phyloP scores from a whole-genome alignment of 345 rosid species.

The Arabidopsis arenosa region DNA sequence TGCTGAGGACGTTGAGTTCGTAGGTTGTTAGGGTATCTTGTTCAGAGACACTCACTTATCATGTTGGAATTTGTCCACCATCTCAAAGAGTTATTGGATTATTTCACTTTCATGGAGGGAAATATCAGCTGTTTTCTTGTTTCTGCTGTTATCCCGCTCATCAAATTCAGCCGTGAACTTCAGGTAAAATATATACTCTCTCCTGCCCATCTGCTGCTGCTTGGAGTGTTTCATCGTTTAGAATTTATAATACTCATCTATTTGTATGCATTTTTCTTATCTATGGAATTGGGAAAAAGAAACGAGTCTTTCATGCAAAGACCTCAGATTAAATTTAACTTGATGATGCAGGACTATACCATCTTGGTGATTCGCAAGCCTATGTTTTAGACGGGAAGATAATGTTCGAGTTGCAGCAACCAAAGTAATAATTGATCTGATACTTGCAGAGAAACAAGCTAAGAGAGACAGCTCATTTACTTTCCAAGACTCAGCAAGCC shows the following conservation, averaged over 20 bases:
- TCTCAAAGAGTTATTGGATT: constrained; percentile 85
- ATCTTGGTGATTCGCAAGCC: constrained; percentile 83
- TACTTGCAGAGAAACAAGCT: constrained; percentile 71
- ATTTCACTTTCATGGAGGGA: constrained; percentile 70
- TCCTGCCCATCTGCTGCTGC: constrained; percentile 21
- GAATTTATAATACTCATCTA: constrained; percentile 1
- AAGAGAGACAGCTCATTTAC: constrained; percentile 53
- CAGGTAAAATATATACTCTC: constrained; percentile 53
- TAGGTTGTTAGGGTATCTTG: constrained; percentile 70
- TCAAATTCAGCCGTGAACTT: constrained; percentile 68
- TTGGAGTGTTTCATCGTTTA: constrained; percentile 15
- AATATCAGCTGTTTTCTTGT: constrained; percentile 65
- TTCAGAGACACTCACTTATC: constrained; percentile 60
- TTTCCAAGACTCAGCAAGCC: constrained; percentile 85
- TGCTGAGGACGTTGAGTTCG: constrained; percentile 39
- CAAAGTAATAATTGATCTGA: constrained; percentile 60
- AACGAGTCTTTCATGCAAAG: neutral
- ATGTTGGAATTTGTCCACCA: constrained; percentile 72
- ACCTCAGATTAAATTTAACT: constrained; percentile 1
- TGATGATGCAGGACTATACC: constrained; percentile 61
- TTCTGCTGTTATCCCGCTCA: constrained; percentile 69
- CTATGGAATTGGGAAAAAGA: constrained; percentile 14
- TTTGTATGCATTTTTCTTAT: constrained; percentile 1
- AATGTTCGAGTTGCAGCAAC: constrained; percentile 76
- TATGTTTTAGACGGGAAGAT: constrained; percentile 83